Conservation (phyloP, 1,284 basidiomycete genomes). For the Hortiboletus rubellus region DNA sequence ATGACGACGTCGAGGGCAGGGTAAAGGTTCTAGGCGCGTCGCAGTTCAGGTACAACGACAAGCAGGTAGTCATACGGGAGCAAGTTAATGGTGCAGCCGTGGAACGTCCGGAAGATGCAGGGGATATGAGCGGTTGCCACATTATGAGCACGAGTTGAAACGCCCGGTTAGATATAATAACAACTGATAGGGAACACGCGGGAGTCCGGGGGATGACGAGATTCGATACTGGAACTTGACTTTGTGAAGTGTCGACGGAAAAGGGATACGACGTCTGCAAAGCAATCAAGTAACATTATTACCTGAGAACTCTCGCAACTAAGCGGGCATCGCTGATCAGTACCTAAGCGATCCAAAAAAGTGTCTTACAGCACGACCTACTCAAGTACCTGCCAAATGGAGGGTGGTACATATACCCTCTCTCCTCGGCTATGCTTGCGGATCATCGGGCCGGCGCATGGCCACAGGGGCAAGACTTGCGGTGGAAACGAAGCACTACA, state of each 20-base stretch:
- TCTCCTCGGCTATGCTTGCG: too few species aligned
- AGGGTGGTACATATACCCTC: too few species aligned
- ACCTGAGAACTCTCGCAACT: neutral
- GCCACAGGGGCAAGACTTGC: slow-evolving; percentile 19
- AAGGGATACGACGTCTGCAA: too few species aligned
- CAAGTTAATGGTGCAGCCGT: slow-evolving; percentile 2
- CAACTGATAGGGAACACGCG: slow-evolving; percentile 10
- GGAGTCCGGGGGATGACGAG: slow-evolving; percentile 20
- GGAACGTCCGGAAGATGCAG: slow-evolving; percentile 13
- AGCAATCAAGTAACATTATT: too few species aligned
- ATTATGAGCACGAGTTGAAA: slow-evolving; percentile 4
- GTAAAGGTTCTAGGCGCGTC: slow-evolving; percentile 10
- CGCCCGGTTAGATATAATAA: slow-evolving; percentile 31
- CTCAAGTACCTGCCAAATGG: too few species aligned
- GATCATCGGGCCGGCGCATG: too few species aligned
- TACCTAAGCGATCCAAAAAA: too few species aligned
- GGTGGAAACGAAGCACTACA: neutral
- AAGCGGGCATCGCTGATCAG: too few species aligned
- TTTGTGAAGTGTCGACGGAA: slow-evolving; percentile 3
- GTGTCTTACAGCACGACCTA: too few species aligned
- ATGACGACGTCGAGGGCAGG: slow-evolving; percentile 25
- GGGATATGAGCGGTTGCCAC: slow-evolving; percentile 11
- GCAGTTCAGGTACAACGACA: slow-evolving; percentile 25
- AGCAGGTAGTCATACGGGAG: slow-evolving; percentile 13
- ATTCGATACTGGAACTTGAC: slow-evolving; percentile 28